These are phyloP conservation scores for Aspergillus japonicus DNA, from an alignment of 2,329 filamentous ascomycete genomes.

Conservation along the genomic window DNA sequence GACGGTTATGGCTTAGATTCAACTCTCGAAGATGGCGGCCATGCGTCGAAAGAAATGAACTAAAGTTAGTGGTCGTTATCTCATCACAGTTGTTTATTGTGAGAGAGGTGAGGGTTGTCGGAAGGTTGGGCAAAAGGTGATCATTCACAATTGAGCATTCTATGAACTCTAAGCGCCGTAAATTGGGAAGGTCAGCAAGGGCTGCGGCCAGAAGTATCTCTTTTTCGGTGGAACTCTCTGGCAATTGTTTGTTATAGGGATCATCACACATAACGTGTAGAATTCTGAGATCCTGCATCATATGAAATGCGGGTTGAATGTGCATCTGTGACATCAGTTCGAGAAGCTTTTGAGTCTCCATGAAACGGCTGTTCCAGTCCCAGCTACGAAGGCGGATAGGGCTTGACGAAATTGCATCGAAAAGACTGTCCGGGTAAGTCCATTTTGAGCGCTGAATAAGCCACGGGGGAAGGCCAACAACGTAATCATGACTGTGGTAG, in stretches of 20 bases:
- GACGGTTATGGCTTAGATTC: conserved; percentile 73
- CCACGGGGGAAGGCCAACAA: conserved; percentile 34
- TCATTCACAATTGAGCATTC: conserved; percentile 71
- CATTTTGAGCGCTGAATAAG: conserved; percentile 52
- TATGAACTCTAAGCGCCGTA: conserved; percentile 70
- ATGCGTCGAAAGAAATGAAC: conserved; percentile 63
- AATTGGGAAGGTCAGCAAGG: conserved; percentile 57
- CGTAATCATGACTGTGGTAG: conserved; percentile 63
- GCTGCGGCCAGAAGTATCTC: conserved; percentile 46
- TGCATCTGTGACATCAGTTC: conserved; percentile 56
- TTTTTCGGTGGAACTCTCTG: conserved; percentile 37
- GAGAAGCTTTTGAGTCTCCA: conserved; percentile 36
- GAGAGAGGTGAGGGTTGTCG: conserved; percentile 64
- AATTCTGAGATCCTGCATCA: conserved; percentile 36
- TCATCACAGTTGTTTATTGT: conserved; percentile 78
- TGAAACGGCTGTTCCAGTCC: conserved; percentile 57
- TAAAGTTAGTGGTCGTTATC: conserved; percentile 65
- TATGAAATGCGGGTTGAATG: conserved; percentile 53
- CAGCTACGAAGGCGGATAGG: conserved; percentile 50
- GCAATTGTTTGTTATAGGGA: conserved; percentile 35
- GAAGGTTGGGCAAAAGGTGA: conserved; percentile 66
- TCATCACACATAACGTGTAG: conserved; percentile 35
- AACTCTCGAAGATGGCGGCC: conserved; percentile 68
- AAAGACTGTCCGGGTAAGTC: conserved; percentile 66
- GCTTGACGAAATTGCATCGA: conserved; percentile 59